Evolutionary conservation across 2,329 filamentous ascomycete genomes (phyloP).

Genomic region (Phialophora macrospora): DNA sequence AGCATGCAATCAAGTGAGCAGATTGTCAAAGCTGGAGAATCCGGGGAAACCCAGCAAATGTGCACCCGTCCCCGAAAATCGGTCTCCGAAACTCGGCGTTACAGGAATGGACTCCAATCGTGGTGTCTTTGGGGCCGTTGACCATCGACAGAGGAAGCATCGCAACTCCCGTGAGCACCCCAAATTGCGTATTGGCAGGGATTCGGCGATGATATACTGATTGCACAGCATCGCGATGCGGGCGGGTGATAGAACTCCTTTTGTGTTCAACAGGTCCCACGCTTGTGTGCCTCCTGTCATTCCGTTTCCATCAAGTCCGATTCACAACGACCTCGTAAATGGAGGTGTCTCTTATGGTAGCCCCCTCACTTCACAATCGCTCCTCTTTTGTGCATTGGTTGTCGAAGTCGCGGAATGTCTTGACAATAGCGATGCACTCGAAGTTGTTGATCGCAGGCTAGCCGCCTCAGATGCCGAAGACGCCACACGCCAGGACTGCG

Average conservation of each 20-base stretch:
- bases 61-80: neutral
- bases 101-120: neutral
- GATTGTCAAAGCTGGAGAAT: neutral
- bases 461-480: conserved; percentile 31
- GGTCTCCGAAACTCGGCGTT: neutral
- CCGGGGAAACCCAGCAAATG: neutral
- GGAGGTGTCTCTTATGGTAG: conserved; percentile 3
- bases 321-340: neutral
- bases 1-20: neutral
- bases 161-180: neutral
- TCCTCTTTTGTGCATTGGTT: conserved; percentile 7
- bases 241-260: neutral
- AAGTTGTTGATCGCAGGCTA: conserved; percentile 34
- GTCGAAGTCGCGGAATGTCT: conserved; percentile 26
- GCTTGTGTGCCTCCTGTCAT: neutral
- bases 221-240: neutral
- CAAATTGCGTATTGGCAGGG: neutral
- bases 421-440: conserved; percentile 35
- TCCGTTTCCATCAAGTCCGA: neutral
- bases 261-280: neutral
- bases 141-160: neutral
- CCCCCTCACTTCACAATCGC: conserved; percentile 9
- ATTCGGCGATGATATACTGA: neutral
- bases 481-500: conserved; percentile 5
- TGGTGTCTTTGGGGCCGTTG: neutral